Conservation (phyloP, 768 basidiomycete genomes). For the Mycena indigotica region DNA sequence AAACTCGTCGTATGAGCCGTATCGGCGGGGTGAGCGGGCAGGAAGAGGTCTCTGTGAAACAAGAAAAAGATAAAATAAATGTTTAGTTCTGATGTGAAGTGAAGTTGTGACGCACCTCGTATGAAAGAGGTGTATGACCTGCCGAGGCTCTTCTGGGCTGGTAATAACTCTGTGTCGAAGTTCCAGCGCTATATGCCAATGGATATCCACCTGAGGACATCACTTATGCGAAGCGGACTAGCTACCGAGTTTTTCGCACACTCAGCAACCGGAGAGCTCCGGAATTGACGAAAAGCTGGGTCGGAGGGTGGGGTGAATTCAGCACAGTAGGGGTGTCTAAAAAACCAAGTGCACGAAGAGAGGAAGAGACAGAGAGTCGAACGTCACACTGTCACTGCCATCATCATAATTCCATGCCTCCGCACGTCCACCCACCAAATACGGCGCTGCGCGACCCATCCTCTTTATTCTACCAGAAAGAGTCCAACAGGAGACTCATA, state of each 20-base stretch:
- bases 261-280: neutral
- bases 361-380: neutral
- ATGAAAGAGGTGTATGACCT: slow-evolving; percentile 28
- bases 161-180: slow-evolving; percentile 34
- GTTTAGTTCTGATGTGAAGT: neutral
- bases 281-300: neutral
- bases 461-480: slow-evolving; percentile 54
- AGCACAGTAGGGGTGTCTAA: neutral
- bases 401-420: neutral
- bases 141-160: slow-evolving; percentile 39
- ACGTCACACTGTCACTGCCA: slow-evolving; percentile 1
- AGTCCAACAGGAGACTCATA: slow-evolving; percentile 55
- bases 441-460: slow-evolving; percentile 48
- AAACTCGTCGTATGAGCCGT: slow-evolving; percentile 53
- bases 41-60: slow-evolving; percentile 35
- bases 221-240: neutral
- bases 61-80: too few species aligned
- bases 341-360: slow-evolving; percentile 9
- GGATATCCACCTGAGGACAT: slow-evolving; percentile 49
- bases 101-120: slow-evolving; percentile 39
- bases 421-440: slow-evolving; percentile 25
- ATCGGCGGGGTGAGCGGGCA: slow-evolving; percentile 47
- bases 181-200: slow-evolving; percentile 28
- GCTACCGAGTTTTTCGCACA: neutral
- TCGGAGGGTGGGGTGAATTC: neutral